A percentile compares a stretch with the other conserved stretches of the same genome.
phyloP scores from a whole-genome alignment of 768 basidiomycete genomes.

The Mycena albidolilacea region DNA sequence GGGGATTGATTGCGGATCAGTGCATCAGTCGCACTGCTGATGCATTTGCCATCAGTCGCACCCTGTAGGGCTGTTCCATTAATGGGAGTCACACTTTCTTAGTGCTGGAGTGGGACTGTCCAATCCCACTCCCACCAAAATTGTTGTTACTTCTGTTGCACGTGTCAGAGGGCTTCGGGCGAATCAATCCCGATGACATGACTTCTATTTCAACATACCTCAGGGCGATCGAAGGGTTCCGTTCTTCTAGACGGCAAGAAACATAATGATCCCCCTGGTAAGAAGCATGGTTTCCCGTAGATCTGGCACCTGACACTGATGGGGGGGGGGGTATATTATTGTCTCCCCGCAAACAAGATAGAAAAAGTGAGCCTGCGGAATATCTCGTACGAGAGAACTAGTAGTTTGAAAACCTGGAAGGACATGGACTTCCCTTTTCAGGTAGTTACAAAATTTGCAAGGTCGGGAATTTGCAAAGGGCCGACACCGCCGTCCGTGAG shows the following conservation, averaged over 20 bases:
- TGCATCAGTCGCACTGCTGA: no score
- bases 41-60: no score
- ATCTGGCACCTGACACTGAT: constrained; percentile 31
- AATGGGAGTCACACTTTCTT: no score
- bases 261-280: constrained; percentile 24
- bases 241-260: constrained; percentile 22
- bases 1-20: no score
- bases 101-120: no score
- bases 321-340: background rate
- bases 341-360: constrained; percentile 23
- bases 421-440: constrained; percentile 22
- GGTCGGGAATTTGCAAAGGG: constrained; percentile 14
- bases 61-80: no score
- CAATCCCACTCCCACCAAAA: no score
- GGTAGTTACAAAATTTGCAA: constrained; percentile 19
- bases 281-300: constrained; percentile 26
- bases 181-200: no score
- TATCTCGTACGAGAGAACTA: constrained; percentile 20
- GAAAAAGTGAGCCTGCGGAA: constrained; percentile 24
- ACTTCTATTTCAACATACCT: no score
- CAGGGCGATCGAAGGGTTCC: background rate
- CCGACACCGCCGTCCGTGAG: constrained; percentile 15
- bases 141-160: no score
- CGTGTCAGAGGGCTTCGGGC: no score
- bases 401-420: constrained; percentile 20